Base-by-base conservation (phyloP, 2,329 filamentous ascomycete species). In the Colletotrichum musicola region DNA sequence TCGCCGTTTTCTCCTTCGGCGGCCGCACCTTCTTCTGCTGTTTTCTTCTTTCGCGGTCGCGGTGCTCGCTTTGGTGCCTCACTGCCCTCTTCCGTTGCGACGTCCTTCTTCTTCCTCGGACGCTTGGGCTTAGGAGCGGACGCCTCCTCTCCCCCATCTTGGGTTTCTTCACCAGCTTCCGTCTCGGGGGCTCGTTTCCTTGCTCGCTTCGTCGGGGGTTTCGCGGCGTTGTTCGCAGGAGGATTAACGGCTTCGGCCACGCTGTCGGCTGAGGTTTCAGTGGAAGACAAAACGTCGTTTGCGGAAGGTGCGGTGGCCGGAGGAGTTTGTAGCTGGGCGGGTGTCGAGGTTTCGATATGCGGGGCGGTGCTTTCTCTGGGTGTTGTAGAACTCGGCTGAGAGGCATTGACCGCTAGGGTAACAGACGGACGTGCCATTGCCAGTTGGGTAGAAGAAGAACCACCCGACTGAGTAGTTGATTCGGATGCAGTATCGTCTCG, bases 41-140 rank as follows among this genome's bases (percentile, higher is more conserved):
- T 55, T 46, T 44, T 72, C 42, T 64, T 72, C 27, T 66, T 71
- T 22, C 74, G 60, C 71, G 73, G n/a, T 71, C 47, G n/a, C 38
- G 67, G 27, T 56, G 42, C 61, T 46, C 53, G 66, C 61, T 70
- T 63, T 54, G 61, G 56, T 22, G 50, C 27, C 35, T 62, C 66
- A 13, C 46, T 40, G 5, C 40, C 35, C 13, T 58, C 46, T 38
- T 67, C 53, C 30, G 72, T 13, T 72, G 44, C n/a, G 7, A 46
- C 25, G 13, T 64, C 58, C n/a, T 65, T 70, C 49, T 54, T 70
- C 20, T 69, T 72, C 20, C 71, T 55, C 38, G 57, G 69, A 9
- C 69, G 69, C 38, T 72, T 72, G 12, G 69, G 59, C 16, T 72
- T 72, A 3, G 71, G 59, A 10, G 27, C 47, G 6, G 58, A 18